Base-by-base conservation (phyloP, 2,329 filamentous ascomycete genomes). In the Chrysosporium keratinophilum region DNA sequence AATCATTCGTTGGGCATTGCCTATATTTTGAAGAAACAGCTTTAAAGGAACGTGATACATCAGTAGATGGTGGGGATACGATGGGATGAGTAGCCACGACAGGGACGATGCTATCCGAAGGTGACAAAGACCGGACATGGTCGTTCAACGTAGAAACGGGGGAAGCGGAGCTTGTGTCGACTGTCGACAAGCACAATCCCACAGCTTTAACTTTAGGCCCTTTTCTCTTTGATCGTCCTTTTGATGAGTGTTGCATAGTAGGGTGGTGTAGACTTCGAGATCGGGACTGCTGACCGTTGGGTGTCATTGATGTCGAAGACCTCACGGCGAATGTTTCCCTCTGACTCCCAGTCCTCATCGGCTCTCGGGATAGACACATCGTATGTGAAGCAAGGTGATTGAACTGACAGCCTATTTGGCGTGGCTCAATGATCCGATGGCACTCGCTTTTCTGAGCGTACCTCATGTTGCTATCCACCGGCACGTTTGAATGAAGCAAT, bases 61-160 rank as follows among this genome's bases (percentile, higher is more conserved):
- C 57, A 19, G 59, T 48, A 39, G 59, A 52, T 12, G 63, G 54
- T 15, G 62, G 61, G 33, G 61, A 62, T 17, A 63, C 56, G 15
- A 63, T 50, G 11, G 62, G 57, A 9, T 52, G 28, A 31, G 42
- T 48, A 34, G 58, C 52, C n/a, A 57, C 14, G 11, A 31, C 6
- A 39, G 45, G 55, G 3, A 39, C 10, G 12, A 54, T 46, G 15
- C 39, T 41, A 10, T 34, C 20, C 17, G 40, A n/a, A 17, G 39
- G 40, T n/a, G 39, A 19, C 19, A 10, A 33, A 19, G 43, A 37
- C 39, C 33, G 47, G 12, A 35, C 28, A 9, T 50, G 43, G n/a
- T 34, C 40, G 17, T 50, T 33, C 19, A 43, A 41, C 17, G 50
- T 33, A 9, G 44, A 14, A 37, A 48, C 37, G 17, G 56, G 54